A percentile compares a stretch with the other conserved stretches of the same genome.
phyloP scores from a whole-genome alignment of 768 basidiomycete genomes.

The Tephrocybe sp. region DNA sequence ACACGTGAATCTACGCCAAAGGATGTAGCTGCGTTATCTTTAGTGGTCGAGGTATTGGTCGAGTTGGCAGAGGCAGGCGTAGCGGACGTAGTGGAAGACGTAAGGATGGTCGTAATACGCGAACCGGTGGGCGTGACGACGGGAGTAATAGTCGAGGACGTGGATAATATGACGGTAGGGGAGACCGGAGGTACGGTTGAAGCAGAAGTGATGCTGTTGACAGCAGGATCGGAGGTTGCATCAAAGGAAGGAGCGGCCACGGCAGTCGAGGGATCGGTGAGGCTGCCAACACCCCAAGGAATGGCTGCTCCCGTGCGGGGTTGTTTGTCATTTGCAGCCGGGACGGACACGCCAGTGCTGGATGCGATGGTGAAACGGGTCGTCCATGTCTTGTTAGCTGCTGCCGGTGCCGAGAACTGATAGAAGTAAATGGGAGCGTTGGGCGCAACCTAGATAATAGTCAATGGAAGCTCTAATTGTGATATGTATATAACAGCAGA shows the following conservation, averaged over 20 bases:
- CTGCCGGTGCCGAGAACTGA: slow-evolving; percentile 55
- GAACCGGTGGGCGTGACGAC: too few relatives aligned
- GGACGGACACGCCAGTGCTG: slow-evolving; percentile 37
- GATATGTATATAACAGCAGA: not conserved
- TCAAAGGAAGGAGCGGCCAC: slow-evolving; percentile 30
- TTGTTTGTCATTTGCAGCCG: slow-evolving; percentile 53
- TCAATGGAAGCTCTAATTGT: not conserved
- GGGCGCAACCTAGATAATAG: slow-evolving; percentile 47
- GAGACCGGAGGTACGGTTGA: not conserved
- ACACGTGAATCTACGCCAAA: slow-evolving; percentile 14
- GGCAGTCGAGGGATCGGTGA: slow-evolving; percentile 44
- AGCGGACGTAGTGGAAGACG: not conserved
- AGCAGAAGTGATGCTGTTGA: not conserved
- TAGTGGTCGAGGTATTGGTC: slow-evolving; percentile 11
- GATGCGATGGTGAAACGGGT: slow-evolving; percentile 74
- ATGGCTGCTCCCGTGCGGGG: slow-evolving; percentile 50
- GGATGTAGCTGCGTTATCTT: slow-evolving; percentile 15
- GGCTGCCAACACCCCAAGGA: slow-evolving; percentile 65
- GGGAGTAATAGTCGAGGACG: slow-evolving; percentile 1
- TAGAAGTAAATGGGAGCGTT: slow-evolving; percentile 78
- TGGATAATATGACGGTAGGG: slow-evolving; percentile 1
- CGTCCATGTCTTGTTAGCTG: slow-evolving; percentile 57
- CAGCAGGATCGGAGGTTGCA: not conserved
- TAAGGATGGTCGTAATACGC: too few relatives aligned
- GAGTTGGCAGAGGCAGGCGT: slow-evolving; percentile 4